Evolutionary conservation across 805 yeast species (phyloP).

Genomic region (Myxozyma nipponensis): DNA sequence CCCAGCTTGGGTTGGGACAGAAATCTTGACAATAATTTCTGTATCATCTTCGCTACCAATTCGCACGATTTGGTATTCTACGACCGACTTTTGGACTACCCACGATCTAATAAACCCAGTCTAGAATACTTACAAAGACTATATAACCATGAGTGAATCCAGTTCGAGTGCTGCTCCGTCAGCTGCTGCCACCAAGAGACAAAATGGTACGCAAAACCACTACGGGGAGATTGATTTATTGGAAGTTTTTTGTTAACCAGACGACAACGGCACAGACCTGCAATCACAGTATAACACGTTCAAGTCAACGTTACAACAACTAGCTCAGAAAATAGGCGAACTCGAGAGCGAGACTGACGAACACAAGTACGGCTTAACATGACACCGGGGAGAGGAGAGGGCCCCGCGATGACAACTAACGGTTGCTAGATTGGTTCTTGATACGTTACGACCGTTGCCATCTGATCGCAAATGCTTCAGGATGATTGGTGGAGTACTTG

Average conservation of each 20-base stretch:
- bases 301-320: constrained; percentile 37
- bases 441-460: constrained; percentile 52
- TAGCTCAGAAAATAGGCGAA: constrained; percentile 40
- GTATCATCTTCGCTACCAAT: too few relatives aligned
- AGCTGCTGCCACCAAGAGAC: constrained; percentile 17
- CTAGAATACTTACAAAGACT: too few relatives aligned
- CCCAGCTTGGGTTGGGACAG: too few relatives aligned
- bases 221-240: neutral
- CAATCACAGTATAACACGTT: constrained; percentile 42
- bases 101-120: too few relatives aligned
- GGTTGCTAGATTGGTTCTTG: constrained; percentile 48
- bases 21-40: too few relatives aligned
- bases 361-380: constrained; percentile 29
- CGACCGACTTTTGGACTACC: too few relatives aligned
- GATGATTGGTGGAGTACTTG: constrained; percentile 90
- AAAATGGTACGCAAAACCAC: constrained; percentile 10
- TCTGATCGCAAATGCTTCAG: constrained; percentile 73
- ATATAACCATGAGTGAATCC: too few relatives aligned
- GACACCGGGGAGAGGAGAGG: neutral
- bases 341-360: constrained; percentile 43
- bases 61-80: too few relatives aligned
- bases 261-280: constrained; percentile 30
- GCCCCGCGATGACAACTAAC: neutral
- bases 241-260: neutral
- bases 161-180: constrained; percentile 2